A percentile compares a stretch with the other conserved stretches of the same genome.
Evolutionary conservation across 1,284 basidiomycete species (phyloP).

Genomic region (Marasmius tenuissimus): DNA sequence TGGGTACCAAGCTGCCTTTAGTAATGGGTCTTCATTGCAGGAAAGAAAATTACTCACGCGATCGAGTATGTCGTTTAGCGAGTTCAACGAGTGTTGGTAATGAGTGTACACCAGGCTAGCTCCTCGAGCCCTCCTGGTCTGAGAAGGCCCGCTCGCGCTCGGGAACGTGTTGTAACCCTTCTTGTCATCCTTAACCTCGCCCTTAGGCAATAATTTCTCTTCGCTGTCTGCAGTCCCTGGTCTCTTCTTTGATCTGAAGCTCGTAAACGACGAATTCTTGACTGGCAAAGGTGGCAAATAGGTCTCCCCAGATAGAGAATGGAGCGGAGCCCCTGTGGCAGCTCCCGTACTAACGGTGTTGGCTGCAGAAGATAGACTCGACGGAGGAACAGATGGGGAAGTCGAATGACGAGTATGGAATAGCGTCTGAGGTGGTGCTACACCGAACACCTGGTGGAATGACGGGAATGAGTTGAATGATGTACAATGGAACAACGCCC

Average conservation of each 20-base stretch:
- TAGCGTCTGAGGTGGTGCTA: conserved; percentile 71
- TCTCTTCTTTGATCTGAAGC: conserved; percentile 26
- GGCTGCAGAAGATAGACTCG: conserved; percentile 6
- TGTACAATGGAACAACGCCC: background rate
- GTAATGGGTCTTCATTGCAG: no score
- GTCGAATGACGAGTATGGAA: conserved; percentile 60
- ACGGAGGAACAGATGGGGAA: conserved; percentile 31
- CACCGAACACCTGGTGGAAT: conserved; percentile 66
- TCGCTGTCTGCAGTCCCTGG: conserved; percentile 59
- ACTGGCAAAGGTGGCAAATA: conserved; percentile 41
- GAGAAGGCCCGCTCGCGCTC: background rate
- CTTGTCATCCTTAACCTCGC: conserved; percentile 21
- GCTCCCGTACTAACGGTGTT: background rate
- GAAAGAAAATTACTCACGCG: conserved; percentile 45
- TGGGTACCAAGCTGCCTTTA: no score
- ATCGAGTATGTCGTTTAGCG: conserved; percentile 73
- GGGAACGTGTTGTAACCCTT: conserved; percentile 9
- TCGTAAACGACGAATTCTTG: conserved; percentile 23
- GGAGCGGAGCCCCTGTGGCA: background rate
- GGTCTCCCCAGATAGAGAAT: conserved; percentile 33
- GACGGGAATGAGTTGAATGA: conserved; percentile 5
- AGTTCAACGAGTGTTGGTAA: conserved; percentile 76
- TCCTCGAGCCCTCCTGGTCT: conserved; percentile 11
- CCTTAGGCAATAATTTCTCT: conserved; percentile 43
- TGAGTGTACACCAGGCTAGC: conserved; percentile 64